Conservation (phyloP, 805 yeast genomes). For the Ogataea dorogensis region DNA sequence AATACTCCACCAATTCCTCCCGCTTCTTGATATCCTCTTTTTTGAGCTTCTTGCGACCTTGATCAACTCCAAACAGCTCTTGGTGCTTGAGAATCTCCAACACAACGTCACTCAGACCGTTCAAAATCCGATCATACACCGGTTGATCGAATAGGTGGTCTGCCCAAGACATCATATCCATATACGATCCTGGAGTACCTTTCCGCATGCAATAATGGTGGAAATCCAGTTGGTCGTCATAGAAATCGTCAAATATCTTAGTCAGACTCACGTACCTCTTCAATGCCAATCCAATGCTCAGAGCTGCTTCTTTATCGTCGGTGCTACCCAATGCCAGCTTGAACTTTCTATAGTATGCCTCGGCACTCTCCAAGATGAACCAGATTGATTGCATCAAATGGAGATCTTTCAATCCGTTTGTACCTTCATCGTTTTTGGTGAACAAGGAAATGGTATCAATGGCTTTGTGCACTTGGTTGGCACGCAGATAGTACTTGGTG, state of each 20-base stretch:
- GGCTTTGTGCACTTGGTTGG: conserved; percentile 72
- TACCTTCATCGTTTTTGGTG: conserved; percentile 77
- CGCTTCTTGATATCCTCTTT: conserved; percentile 55
- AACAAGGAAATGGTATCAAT: conserved; percentile 71
- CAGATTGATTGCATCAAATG: conserved; percentile 90
- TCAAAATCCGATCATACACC: conserved; percentile 64
- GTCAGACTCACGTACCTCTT: conserved; percentile 72
- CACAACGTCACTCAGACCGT: conserved; percentile 60
- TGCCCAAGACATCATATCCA: conserved; percentile 79
- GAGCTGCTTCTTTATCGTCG: conserved; percentile 37
- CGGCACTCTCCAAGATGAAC: conserved; percentile 84
- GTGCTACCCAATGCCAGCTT: conserved; percentile 31
- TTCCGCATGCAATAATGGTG: conserved; percentile 88
- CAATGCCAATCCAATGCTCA: conserved; percentile 65
- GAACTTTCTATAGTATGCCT: conserved; percentile 67
- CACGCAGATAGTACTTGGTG: conserved; percentile 77
- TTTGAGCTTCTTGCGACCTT: conserved; percentile 48
- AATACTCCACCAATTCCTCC: conserved; percentile 48
- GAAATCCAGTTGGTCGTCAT: conserved; percentile 88
- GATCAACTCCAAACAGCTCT: conserved; percentile 19
- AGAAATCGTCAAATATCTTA: conserved; percentile 66
- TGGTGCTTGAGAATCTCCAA: conserved; percentile 38
- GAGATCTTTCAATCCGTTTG: conserved; percentile 83
- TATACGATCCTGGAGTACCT: conserved; percentile 85
- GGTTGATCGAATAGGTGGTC: conserved; percentile 70